Percentiles rank a stretch among this genome's conserved stretches.
Conservation (phyloP, 306 rosid species). For the Phaseolus lunatus region DNA sequence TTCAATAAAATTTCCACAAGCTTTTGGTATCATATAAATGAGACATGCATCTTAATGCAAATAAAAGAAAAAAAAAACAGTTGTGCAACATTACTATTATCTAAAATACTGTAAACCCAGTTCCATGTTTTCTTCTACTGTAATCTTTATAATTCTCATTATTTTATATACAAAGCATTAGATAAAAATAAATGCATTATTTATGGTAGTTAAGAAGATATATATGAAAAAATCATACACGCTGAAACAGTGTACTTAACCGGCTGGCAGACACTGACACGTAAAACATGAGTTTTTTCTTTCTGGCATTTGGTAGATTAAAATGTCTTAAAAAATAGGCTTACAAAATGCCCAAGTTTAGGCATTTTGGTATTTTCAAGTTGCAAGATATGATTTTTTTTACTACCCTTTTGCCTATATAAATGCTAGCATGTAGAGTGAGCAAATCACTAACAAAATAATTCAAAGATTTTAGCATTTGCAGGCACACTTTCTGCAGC, state of each 20-base stretch:
- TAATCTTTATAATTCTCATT: not conserved
- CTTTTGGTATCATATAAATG: not conserved
- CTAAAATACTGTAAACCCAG: not conserved
- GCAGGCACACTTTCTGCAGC: not conserved
- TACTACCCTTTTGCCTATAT: constrained; percentile 10
- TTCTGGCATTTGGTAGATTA: not conserved
- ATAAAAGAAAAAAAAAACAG: not conserved
- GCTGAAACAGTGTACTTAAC: not conserved
- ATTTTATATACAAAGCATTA: too few species aligned
- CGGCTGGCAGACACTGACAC: not conserved
- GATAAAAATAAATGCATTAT: too few species aligned
- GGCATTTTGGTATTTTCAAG: constrained; percentile 34
- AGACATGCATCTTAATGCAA: not conserved
- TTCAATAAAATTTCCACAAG: not conserved
- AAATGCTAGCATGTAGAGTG: constrained; percentile 32
- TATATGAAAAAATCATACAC: not conserved
- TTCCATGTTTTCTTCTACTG: too few species aligned
- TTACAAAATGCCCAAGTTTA: not conserved
- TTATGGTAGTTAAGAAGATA: not conserved
- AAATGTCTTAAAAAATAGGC: not conserved
- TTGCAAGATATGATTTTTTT: not conserved
- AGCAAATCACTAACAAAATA: not conserved
- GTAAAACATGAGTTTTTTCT: not conserved
- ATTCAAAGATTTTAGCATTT: not conserved
- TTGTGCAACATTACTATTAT: not conserved